Base-by-base conservation (phyloP, 495 filamentous ascomycete genomes). In the Platismatia glauca region DNA sequence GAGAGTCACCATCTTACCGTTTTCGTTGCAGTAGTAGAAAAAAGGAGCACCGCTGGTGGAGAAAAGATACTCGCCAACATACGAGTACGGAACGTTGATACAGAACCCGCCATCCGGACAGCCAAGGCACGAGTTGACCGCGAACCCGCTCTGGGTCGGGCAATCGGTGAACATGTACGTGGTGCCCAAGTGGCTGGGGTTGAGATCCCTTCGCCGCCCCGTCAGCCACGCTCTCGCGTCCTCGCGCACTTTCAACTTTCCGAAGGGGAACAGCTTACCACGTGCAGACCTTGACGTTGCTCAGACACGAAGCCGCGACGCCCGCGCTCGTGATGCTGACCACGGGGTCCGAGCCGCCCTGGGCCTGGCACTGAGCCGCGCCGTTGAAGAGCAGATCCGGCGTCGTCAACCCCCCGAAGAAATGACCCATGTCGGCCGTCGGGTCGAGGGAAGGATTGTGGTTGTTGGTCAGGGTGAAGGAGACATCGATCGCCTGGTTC, bases 361-460 rank as follows among this genome's bases (percentile, higher is more conserved):
- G 46, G 3, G 5, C 53, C 43, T 62, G 37, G 12, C 60, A 62
- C n/a, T 62, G 60, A 6, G 52, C 52, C 1, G 61, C 61, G 29
- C 61, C 56, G 5, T 58, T 53, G 33, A 57, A 58, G 4, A 63
- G 31, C n/a, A 48, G 33, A 58, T 58, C 55, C 5, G 55, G 55
- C 11, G 41, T 58, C 27, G 61, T 52, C 55, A 55, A 58, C 11
- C 50, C 58, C 2, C 48, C 46, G 31, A 58, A 57, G 8, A 63
- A 44, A 0, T 38, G 15, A 6, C 38, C 7, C 38, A 57, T 2
- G 27, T 39, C 55, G 12, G 7, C 0, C 15, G 55, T 63, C 2
- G 61, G 39, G n/a, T 63, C 38, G 0, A 27, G 20, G 0, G 38
- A 39, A 18, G 56, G 13, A 7, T 63, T 38, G 0, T 33, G 37